Conservation (phyloP, 306 rosid genomes). For the Betula pendula region DNA sequence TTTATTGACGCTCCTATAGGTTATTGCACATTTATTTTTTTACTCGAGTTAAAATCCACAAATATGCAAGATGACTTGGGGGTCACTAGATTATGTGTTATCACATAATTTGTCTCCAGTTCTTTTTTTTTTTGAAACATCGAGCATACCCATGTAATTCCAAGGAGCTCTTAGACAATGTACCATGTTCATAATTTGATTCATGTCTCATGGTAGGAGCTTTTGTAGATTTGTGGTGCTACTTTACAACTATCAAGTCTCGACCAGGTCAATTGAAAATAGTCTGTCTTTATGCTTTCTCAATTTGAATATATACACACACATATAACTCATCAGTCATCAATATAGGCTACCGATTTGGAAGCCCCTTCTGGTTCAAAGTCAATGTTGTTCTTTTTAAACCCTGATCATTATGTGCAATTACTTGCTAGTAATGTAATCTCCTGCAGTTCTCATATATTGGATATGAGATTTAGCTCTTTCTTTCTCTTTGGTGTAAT, state of each 20-base stretch:
- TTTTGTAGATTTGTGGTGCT: not conserved
- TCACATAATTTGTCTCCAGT: not conserved
- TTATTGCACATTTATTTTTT: not conserved
- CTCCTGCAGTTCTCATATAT: not conserved
- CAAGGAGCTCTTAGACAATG: not conserved
- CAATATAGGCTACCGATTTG: not conserved
- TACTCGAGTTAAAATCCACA: not conserved
- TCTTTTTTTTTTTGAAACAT: not conserved
- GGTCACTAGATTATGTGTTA: not conserved
- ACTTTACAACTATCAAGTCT: conserved; percentile 1
- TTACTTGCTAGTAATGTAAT: not conserved
- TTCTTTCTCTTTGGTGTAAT: not conserved
- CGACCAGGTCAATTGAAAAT: not conserved
- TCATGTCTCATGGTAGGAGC: not conserved
- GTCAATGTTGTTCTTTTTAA: not conserved
- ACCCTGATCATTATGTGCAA: not conserved
- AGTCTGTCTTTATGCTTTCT: not conserved
- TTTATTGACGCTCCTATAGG: conserved; percentile 25
- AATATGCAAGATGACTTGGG: not conserved
- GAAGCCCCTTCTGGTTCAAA: not conserved
- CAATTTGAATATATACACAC: too few relatives aligned
- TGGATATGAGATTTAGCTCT: not conserved
- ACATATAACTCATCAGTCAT: not conserved
- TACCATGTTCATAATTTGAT: not conserved
- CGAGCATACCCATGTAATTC: not conserved